phyloP scores from a whole-genome alignment of 257 asterid species.

The Solanum neorickii region DNA sequence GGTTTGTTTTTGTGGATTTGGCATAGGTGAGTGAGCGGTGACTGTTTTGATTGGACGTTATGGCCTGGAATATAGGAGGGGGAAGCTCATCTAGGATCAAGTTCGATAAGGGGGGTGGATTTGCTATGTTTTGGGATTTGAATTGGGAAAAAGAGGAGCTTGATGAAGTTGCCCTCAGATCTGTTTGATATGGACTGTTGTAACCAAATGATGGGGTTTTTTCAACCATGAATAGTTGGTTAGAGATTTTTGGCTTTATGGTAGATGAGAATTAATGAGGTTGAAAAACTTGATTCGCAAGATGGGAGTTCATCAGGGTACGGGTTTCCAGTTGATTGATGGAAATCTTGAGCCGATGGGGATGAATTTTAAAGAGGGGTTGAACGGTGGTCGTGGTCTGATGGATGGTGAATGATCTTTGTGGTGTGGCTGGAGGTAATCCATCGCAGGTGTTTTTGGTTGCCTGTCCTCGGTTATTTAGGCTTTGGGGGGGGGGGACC shows the following conservation, averaged over 20 bases:
- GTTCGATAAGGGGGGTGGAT: conserved; percentile 12
- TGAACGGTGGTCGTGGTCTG: neutral
- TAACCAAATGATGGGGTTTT: conserved; percentile 9
- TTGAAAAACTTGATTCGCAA: neutral
- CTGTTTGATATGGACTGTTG: conserved; percentile 35
- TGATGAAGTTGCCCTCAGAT: conserved; percentile 42
- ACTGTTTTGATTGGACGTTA: conserved; percentile 3
- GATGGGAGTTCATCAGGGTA: conserved; percentile 17
- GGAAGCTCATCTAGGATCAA: conserved; percentile 2
- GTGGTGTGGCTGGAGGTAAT: conserved; percentile 17
- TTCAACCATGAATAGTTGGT: conserved; percentile 23
- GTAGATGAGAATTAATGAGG: too few relatives aligned
- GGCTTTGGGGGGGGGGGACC: conserved; percentile 23
- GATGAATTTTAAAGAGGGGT: conserved; percentile 5
- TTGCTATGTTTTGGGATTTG: neutral
- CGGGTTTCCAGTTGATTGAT: conserved; percentile 5
- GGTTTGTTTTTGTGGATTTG: neutral
- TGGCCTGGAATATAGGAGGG: conserved; percentile 33
- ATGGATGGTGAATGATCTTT: conserved; percentile 5
- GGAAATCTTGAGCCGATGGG: neutral
- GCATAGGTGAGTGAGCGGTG: neutral
- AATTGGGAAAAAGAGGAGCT: neutral
- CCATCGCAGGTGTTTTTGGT: conserved; percentile 18
- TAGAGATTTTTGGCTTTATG: conserved; percentile 23
- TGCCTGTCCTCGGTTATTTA: conserved; percentile 43